Evolutionary conservation across 441 rosid genomes (phyloP).

Genomic region (Syzygium malaccense): DNA sequence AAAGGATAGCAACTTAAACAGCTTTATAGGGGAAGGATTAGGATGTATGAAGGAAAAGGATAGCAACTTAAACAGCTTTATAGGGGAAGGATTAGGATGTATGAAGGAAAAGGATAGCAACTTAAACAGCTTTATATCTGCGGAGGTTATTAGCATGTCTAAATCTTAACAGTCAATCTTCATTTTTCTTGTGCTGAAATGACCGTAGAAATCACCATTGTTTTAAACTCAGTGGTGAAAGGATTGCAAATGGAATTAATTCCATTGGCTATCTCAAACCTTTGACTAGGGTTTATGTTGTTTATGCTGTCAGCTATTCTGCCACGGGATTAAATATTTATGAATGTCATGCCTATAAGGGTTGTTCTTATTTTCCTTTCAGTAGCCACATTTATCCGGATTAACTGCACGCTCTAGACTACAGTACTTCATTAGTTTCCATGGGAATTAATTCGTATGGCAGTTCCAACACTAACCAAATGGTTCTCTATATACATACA

Average conservation of each 20-base stretch:
- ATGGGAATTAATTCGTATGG: not conserved
- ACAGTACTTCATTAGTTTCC: not conserved
- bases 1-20: not conserved
- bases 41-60: not conserved
- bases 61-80: not conserved
- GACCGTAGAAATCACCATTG: not conserved
- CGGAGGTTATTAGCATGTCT: not conserved
- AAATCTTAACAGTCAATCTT: not conserved
- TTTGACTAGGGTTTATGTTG: not conserved
- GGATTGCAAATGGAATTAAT: not conserved
- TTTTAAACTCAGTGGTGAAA: not conserved
- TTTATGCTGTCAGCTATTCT: not conserved
- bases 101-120: not conserved
- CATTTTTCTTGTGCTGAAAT: not conserved
- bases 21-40: not conserved
- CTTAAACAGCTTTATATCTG: not conserved
- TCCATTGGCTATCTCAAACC: not conserved
- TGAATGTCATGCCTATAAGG: not conserved
- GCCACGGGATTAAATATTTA: not conserved
- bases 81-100: not conserved
- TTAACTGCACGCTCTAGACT: not conserved
- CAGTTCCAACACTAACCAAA: not conserved
- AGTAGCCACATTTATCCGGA: not conserved
- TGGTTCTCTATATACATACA: conserved; percentile 17
- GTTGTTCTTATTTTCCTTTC: not conserved